Conservation (phyloP, 768 basidiomycete genomes). For the Gautieria morchelliformis region DNA sequence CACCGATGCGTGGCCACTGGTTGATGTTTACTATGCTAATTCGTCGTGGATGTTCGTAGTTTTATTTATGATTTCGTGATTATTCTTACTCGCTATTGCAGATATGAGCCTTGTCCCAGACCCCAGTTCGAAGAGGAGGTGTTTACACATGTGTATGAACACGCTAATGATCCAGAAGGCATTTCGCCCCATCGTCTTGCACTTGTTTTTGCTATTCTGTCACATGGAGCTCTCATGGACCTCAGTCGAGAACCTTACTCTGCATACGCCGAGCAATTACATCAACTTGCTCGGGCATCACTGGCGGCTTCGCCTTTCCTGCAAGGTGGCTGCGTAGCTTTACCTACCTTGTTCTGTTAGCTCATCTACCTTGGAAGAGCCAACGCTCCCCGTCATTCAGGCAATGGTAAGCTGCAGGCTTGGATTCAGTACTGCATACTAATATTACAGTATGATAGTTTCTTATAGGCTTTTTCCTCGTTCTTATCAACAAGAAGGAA, state of each 20-base stretch:
- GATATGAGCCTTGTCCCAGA: conserved; percentile 56
- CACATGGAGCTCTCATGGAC: conserved; percentile 58
- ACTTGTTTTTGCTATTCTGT: conserved; percentile 56
- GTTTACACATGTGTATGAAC: conserved; percentile 45
- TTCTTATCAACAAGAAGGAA: conserved; percentile 1
- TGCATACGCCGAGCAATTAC: conserved; percentile 4
- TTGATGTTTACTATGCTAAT: conserved; percentile 49
- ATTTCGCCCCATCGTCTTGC: conserved; percentile 46
- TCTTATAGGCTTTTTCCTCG: conserved; percentile 1
- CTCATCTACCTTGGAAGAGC: background rate
- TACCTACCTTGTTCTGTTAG: background rate
- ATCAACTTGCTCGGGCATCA: conserved; percentile 5
- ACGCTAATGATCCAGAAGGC: conserved; percentile 14
- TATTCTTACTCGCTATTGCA: background rate
- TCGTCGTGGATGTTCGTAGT: conserved; percentile 61
- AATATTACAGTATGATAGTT: background rate
- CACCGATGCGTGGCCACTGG: conserved; percentile 50
- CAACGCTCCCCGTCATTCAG: conserved; percentile 5
- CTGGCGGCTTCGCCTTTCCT: conserved; percentile 6
- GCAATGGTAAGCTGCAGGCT: background rate
- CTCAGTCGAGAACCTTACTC: conserved; percentile 41
- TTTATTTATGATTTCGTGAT: background rate
- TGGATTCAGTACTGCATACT: background rate
- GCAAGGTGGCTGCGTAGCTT: background rate
- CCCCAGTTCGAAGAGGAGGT: conserved; percentile 54